Evolutionary conservation across 441 rosid genomes (phyloP).

Genomic region (Pelargonium fulgidum): DNA sequence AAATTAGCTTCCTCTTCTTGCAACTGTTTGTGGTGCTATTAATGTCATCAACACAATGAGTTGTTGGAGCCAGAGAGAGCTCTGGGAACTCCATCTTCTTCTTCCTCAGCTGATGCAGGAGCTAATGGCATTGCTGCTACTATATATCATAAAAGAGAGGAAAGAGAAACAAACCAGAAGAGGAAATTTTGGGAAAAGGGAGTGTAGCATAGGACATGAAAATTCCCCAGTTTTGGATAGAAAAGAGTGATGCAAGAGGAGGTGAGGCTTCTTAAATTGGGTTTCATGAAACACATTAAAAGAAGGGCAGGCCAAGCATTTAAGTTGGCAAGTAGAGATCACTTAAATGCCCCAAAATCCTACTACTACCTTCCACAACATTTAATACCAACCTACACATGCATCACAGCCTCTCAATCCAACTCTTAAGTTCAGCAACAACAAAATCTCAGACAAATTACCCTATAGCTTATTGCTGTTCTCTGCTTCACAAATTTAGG

Average conservation of each 20-base stretch:
- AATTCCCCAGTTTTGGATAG: background rate
- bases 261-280: slow-evolving; percentile 34
- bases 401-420: slow-evolving; percentile 10
- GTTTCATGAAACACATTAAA: slow-evolving; percentile 35
- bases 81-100: slow-evolving; percentile 35
- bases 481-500: no score
- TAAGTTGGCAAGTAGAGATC: slow-evolving; percentile 42
- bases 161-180: background rate
- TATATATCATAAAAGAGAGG: background rate
- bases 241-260: slow-evolving; percentile 18
- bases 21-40: slow-evolving; percentile 21
- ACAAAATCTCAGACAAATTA: no score
- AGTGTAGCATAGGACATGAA: slow-evolving; percentile 1
- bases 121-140: no score
- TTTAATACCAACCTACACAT: slow-evolving; percentile 33
- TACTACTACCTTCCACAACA: slow-evolving; percentile 13
- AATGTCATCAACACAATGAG: slow-evolving; percentile 6
- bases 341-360: slow-evolving; percentile 38
- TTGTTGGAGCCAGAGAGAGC: slow-evolving; percentile 37
- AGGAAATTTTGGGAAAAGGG: slow-evolving; percentile 4
- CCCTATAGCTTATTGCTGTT: no score
- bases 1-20: slow-evolving; percentile 35
- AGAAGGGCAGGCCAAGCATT: slow-evolving; percentile 46
- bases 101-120: background rate
- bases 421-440: background rate